Conservation (phyloP, 2,329 filamentous ascomycete species). For the Arthrocladium fulminans region DNA sequence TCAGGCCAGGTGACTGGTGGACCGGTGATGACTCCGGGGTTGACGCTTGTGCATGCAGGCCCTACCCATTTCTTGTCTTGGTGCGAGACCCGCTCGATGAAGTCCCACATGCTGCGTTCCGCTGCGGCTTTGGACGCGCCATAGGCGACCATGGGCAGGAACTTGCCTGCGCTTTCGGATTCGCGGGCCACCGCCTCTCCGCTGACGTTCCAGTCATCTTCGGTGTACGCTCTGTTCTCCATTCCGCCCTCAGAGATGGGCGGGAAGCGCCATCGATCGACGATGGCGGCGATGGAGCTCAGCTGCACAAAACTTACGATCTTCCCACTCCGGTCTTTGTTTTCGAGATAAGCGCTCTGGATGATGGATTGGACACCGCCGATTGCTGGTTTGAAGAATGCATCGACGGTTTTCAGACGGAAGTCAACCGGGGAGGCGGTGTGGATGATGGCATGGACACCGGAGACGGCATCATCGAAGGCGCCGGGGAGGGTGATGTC, state of each 20-base stretch:
- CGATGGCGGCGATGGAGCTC: constrained; percentile 21
- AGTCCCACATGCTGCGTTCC: constrained; percentile 20
- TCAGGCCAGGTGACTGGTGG: constrained; percentile 20
- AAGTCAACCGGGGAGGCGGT: constrained; percentile 21
- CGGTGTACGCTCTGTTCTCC: constrained; percentile 17
- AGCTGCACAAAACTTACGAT: constrained; percentile 20
- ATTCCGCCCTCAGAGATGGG: constrained; percentile 6
- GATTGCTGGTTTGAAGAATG: constrained; percentile 20
- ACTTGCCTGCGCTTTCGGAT: constrained; percentile 6
- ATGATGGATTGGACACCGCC: constrained; percentile 20
- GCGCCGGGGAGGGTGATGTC: constrained; percentile 30
- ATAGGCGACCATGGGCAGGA: constrained; percentile 18
- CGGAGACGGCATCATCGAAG: constrained; percentile 31
- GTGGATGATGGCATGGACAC: constrained; percentile 21
- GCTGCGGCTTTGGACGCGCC: constrained; percentile 21
- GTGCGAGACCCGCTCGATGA: constrained; percentile 7
- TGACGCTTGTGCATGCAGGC: constrained; percentile 17
- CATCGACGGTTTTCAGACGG: constrained; percentile 17
- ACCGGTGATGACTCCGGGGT: constrained; percentile 22
- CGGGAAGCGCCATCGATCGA: constrained; percentile 17
- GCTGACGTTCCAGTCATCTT: constrained; percentile 31
- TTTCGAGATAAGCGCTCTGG: constrained; percentile 11
- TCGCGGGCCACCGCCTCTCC: constrained; percentile 27
- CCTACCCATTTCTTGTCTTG: not conserved
- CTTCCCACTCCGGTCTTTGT: not conserved